Evolutionary conservation across 2,329 filamentous ascomycete species (phyloP), one percentile per base, ranked within the genome.

Genomic region (Aspergillus hortae): DNA sequence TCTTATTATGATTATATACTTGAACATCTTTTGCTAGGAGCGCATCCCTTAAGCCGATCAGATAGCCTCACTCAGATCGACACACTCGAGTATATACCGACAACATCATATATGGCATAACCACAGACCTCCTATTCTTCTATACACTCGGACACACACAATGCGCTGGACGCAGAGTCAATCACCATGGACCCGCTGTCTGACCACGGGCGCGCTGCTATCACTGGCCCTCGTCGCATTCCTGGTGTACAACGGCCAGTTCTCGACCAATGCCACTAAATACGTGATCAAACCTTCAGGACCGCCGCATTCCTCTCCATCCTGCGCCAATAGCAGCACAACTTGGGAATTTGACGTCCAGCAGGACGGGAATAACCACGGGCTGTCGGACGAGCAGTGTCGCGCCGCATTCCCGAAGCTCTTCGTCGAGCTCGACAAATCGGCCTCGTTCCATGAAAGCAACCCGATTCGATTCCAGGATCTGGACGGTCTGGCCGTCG

Each of bases 401-500:
- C 63, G 58, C n/a, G 49, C 51, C n/a, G 71, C 71, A n/a, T 74
- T 74, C 40, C 72, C 72, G 2, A 72, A 70, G 46, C 52, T 74
- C 15, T 74, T 70, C 41, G 50, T 55, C 5, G 72, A 74, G 50
- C 57, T 72, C 19, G 67, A 73, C 19, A 68, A 68, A 46, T 62
- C 67, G 11, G 66, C 61, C 7, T 44, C 43, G 3, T 43, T 57
- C 14, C 62, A 61, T 25, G 48, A 49, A 14, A 52, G 58, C 1
- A 62, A 61, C 10, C 57, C 23, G 1, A 67, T 74, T 30, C 60
- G 57, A 0, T 72, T 62, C n/a, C 55, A 67, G 10, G 71, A 73
- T 45, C 51, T 74, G 42, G 61, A 72, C 49, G 65, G 60, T 4
- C 54, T 63, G 41, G 51, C 54, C 25, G 51, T 70, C 9, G 68